Conservation (phyloP, 176 grass and related monocot genomes). For the Eremochloa ophiuroides region DNA sequence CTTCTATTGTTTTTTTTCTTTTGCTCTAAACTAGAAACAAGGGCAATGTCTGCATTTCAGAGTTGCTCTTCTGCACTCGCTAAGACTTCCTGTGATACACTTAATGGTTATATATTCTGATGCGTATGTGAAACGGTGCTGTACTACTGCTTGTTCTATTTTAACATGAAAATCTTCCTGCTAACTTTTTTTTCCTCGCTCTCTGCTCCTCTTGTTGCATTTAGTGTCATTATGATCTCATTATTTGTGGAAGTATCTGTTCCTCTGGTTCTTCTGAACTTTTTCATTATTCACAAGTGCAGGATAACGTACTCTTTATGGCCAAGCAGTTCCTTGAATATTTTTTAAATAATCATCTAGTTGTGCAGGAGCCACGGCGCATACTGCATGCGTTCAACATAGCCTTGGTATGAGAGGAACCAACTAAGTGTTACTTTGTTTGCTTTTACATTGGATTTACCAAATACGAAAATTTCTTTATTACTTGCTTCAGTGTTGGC, state of each 20-base stretch:
- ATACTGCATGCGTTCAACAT: constrained; percentile 61
- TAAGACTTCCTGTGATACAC: background rate
- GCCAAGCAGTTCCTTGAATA: constrained; percentile 54
- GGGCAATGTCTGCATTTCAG: background rate
- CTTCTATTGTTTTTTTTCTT: background rate
- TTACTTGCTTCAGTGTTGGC: constrained; percentile 72
- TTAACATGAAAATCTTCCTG: background rate
- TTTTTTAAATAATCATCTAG: constrained; percentile 73
- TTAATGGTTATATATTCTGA: background rate
- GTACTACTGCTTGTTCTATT: too few species aligned
- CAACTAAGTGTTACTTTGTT: background rate
- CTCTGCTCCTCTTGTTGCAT: background rate
- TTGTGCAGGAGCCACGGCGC: constrained; percentile 43
- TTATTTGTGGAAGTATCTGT: background rate
- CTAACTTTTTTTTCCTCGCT: background rate
- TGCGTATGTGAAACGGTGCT: background rate
- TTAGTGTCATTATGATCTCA: background rate
- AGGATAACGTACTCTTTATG: constrained; percentile 51
- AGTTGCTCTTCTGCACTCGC: background rate
- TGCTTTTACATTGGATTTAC: constrained; percentile 6
- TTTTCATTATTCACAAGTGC: constrained; percentile 17
- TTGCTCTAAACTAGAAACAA: constrained; percentile 8
- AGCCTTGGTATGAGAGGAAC: constrained; percentile 60
- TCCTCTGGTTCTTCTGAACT: constrained; percentile 11
- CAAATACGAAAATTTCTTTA: constrained; percentile 13